Evolutionary conservation across 768 basidiomycete species (phyloP).

Genomic region (Serendipita sp.): DNA sequence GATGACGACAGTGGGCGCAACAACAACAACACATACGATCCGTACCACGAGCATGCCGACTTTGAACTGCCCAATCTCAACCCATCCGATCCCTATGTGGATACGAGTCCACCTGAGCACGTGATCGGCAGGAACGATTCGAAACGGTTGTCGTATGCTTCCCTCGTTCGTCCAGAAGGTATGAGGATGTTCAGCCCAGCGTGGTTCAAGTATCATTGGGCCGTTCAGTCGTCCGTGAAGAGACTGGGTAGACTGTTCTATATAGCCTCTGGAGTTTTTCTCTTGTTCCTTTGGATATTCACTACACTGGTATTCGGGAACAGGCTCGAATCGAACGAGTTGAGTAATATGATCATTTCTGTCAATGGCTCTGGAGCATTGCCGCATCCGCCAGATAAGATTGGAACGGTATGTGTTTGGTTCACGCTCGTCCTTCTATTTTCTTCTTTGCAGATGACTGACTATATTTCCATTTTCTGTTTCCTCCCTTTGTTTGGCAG

Average conservation of each 20-base stretch:
- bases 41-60: no score
- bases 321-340: neutral
- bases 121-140: neutral
- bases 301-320: neutral
- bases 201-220: neutral
- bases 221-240: neutral
- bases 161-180: neutral
- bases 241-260: neutral
- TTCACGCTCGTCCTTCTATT: no score
- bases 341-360: neutral
- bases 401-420: no score
- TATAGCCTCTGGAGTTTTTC: neutral
- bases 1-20: no score
- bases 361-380: neutral
- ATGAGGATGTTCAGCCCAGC: neutral
- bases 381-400: no score
- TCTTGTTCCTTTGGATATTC: neutral
- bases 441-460: no score
- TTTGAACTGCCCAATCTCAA: no score
- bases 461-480: no score
- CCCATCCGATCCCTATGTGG: no score
- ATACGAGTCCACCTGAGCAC: no score
- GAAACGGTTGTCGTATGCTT: neutral
- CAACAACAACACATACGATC: no score
- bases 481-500: neutral